A percentile compares a stretch with the other conserved stretches of the same genome.
phyloP scores from a whole-genome alignment of 306 rosid genomes.

The Quercus wislizeni region DNA sequence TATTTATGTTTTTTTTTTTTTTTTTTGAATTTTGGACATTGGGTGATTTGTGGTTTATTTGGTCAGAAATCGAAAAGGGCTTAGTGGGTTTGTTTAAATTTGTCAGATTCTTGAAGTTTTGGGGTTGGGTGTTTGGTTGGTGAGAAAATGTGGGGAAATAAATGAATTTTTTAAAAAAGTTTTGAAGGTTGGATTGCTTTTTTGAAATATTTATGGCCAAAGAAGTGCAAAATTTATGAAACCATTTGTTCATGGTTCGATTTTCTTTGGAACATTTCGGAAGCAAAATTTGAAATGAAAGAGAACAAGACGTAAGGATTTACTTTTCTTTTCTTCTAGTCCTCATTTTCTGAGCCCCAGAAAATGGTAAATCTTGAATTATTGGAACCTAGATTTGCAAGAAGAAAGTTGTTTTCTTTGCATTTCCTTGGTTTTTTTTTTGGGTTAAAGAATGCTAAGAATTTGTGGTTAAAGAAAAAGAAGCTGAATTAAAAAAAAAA shows the following conservation, averaged over 20 bases:
- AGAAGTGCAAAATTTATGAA: neutral
- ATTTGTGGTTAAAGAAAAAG: neutral
- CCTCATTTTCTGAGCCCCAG: neutral
- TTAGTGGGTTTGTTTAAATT: constrained; percentile 9
- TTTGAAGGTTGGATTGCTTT: neutral
- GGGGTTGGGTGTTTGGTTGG: neutral
- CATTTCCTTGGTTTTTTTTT: neutral
- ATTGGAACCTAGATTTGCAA: neutral
- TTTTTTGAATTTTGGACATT: neutral
- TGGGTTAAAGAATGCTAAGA: no score
- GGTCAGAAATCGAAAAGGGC: constrained; percentile 20
- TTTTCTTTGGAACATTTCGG: neutral
- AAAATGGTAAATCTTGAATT: constrained; percentile 10
- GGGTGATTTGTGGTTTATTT: neutral
- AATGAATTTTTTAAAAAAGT: neutral
- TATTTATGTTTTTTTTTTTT: neutral
- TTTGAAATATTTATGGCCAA: neutral
- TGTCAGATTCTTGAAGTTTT: constrained; percentile 1
- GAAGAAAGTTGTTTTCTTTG: neutral
- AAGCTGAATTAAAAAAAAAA: neutral
- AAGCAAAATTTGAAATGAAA: neutral
- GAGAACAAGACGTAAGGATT: neutral
- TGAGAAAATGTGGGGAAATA: neutral
- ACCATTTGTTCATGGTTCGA: neutral
- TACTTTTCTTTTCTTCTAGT: neutral